phyloP scores from a whole-genome alignment of 495 filamentous ascomycete species.

The Xylaria bambusicola region DNA sequence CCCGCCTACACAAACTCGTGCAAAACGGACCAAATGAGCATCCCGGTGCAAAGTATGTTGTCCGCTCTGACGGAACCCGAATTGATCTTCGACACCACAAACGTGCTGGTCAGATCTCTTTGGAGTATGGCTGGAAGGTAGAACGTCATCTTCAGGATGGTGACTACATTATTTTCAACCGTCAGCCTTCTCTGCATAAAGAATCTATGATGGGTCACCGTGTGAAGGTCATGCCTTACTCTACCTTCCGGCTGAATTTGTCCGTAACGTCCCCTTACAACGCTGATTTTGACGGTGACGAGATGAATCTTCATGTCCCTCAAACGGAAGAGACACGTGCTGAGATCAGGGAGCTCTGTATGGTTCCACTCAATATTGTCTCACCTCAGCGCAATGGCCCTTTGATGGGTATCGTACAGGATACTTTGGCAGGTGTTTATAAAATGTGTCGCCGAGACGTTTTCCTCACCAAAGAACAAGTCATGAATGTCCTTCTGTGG shows the following conservation, averaged over 20 bases:
- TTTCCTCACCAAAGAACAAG: slow-evolving; percentile 83
- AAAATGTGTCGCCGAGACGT: slow-evolving; percentile 92
- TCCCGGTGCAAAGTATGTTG: slow-evolving; percentile 93
- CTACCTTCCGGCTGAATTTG: slow-evolving; percentile 93
- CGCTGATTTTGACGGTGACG: slow-evolving; percentile 98
- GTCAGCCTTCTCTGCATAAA: slow-evolving; percentile 97
- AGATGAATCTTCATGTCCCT: slow-evolving; percentile 99
- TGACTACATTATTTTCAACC: slow-evolving; percentile 98
- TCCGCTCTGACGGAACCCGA: slow-evolving; percentile 85
- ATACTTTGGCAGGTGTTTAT: slow-evolving; percentile 94
- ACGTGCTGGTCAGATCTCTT: slow-evolving; percentile 73
- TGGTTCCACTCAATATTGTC: slow-evolving; percentile 96
- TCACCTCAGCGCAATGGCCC: slow-evolving; percentile 96
- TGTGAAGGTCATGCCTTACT: slow-evolving; percentile 97
- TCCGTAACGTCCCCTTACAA: slow-evolving; percentile 99
- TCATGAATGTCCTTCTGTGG: slow-evolving; percentile 96
- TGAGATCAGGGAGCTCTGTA: slow-evolving; percentile 88
- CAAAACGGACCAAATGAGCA: slow-evolving; percentile 92
- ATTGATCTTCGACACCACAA: slow-evolving; percentile 93
- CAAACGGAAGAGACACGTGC: slow-evolving; percentile 95
- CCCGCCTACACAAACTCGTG: slow-evolving; percentile 82
- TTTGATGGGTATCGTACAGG: slow-evolving; percentile 99
- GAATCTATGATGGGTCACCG: slow-evolving; percentile 99
- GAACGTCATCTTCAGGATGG: slow-evolving; percentile 94
- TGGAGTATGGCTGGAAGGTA: slow-evolving; percentile 98